Percentiles rank a stretch among this genome's conserved stretches.
Conservation (phyloP, 345 rosid genomes). For the Euclidium syriacum region DNA sequence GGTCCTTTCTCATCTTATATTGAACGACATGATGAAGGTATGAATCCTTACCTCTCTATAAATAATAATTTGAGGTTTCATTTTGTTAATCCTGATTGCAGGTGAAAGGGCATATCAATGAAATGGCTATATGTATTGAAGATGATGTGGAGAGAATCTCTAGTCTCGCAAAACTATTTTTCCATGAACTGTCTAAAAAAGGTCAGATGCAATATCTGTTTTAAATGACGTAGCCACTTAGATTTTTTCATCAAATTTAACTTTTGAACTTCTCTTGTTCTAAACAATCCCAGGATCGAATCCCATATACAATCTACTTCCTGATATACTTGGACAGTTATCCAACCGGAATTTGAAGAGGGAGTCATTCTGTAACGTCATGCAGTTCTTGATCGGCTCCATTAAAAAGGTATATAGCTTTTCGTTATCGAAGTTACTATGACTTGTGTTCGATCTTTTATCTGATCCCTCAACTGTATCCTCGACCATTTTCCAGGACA, state of each 20-base stretch:
- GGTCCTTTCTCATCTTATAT: constrained; percentile 96
- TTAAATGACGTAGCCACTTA: neutral
- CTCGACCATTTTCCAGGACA: constrained; percentile 52
- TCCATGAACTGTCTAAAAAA: constrained; percentile 91
- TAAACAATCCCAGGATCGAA: constrained; percentile 66
- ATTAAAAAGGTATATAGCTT: constrained; percentile 69
- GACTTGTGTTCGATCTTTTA: constrained; percentile 6
- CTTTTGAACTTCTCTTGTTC: constrained; percentile 2
- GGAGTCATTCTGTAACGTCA: constrained; percentile 79
- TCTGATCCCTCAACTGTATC: neutral
- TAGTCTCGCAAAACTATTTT: constrained; percentile 86
- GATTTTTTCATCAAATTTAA: constrained; percentile 13
- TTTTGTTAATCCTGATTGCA: constrained; percentile 34
- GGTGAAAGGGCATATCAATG: constrained; percentile 95
- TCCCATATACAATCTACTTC: constrained; percentile 92
- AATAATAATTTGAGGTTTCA: constrained; percentile 20
- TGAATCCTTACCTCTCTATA: constrained; percentile 8
- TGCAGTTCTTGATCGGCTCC: constrained; percentile 95
- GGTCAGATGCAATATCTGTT: constrained; percentile 37
- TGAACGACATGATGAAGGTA: constrained; percentile 99
- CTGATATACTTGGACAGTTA: constrained; percentile 86
- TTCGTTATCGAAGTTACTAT: constrained; percentile 7
- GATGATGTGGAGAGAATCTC: constrained; percentile 89
- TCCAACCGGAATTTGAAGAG: constrained; percentile 69
- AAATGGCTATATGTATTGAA: constrained; percentile 84